Evolutionary conservation across 106 monocot species (phyloP), one percentile per base, ranked within the genome.

Genomic region (Platanthera guangdongensis): DNA sequence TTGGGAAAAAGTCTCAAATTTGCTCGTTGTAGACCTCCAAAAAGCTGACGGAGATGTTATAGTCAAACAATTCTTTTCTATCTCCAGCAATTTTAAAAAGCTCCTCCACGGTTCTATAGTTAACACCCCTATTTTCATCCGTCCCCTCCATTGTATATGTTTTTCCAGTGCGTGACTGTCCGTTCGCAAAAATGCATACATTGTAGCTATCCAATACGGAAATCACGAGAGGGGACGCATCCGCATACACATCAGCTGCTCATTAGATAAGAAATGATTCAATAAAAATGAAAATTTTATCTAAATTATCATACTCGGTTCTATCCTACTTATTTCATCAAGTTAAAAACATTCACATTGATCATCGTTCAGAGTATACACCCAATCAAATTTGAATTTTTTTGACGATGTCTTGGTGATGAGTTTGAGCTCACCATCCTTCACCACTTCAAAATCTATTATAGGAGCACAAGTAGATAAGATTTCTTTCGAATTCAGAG

Each of bases 1-100:
- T 80, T 39, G 87, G 85, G 16, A 95, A 78, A 73, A 95, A 81
- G 75, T 95, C 94, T 64, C 91, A 81, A 57, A 95, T 95, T 65
- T 91, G 91, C 49, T 95, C 94, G 73, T 95, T 95, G 73, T 95
- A 95, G 12, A 95, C 91, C 80, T 95, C 94, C 51, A 95, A 85
- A 52, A 95, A 91, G 80, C 94, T 91, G 59, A 95, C 94, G 39
- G 89, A 89, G 21, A 95, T 86, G 55, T 69, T 73, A 39, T 91
- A 95, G 6, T 78, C 76, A 80, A 86, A 81, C 14, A 84, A 86
- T 48, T 89, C 94, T 48, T 82, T 91, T 57, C 89, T 87, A 72
- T 89, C 91, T 5, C 50, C n/a, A n/a, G n/a, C n/a, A n/a, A n/a
- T n/a, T n/a, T n/a, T n/a, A n/a, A n/a, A n/a, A n/a, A n/a, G n/a